Base-by-base conservation (phyloP, 1,284 basidiomycete genomes). In the Trametes pubescens region DNA sequence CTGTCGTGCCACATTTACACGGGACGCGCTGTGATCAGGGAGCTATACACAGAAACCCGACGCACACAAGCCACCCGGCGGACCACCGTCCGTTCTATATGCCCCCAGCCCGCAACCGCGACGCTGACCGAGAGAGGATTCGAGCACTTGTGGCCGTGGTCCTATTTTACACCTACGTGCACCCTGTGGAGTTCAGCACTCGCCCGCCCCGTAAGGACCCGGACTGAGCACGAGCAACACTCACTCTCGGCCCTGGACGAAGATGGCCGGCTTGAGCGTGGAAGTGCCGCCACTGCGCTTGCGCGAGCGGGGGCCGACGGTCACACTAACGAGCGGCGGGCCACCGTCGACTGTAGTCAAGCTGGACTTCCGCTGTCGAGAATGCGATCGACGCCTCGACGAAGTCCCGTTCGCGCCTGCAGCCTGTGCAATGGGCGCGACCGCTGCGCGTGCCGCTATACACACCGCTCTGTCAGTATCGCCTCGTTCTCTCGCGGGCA, bases 211-310 rank as follows among this genome's bases (percentile, higher is more conserved):
- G 24, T 14, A n/a, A 34, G 40, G 61, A 51, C 22, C 43, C 22
- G 43, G 49, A 62, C 52, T 14, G 40, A 60, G 58, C 52, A 65
- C 64, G 49, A 21, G 54, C 49, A 14, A 62, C 61, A 68, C 66
- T 65, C 66, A 74, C 73, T 71, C 69, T 67, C 73, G 69, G 51
- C 67, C 71, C 54, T 74, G 72, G 34, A 76, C 71, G 62, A 73
- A 71, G 43, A 76, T 74, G 48, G 75, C 72, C 62, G 75, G 74
- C 57, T 71, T 72, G 55, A 75, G 66, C 13, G 64, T 66, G 26
- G 69, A 64, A 18, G 69, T 67, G 40, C 73, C 71, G 21, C 71
- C 70, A 47, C 74, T 75, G 51, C 71, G 69, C 62, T 74, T 75
- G 55, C 75, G 69, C 46, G 66, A 51, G 34, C 73, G 69, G 37